phyloP scores from a whole-genome alignment of 164 flowering plant genomes.

The Dillenia turbinata region DNA sequence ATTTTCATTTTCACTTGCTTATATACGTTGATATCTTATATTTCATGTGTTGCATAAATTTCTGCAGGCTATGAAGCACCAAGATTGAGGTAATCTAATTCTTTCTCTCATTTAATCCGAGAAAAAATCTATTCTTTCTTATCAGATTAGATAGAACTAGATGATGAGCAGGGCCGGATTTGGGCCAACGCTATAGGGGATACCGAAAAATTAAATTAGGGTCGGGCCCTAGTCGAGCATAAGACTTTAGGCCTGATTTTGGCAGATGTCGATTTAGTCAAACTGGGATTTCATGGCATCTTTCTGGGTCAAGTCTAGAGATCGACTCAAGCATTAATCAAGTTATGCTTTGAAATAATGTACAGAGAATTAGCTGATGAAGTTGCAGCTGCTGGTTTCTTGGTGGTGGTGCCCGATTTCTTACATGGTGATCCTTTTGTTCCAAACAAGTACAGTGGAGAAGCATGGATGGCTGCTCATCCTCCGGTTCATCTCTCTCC shows the following conservation, averaged over 20 bases:
- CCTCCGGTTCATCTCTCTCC: conserved; percentile 12
- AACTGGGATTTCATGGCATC: not conserved
- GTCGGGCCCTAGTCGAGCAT: no score
- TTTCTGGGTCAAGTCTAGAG: no score
- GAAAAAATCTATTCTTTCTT: not conserved
- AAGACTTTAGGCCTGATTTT: not conserved
- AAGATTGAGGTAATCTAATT: conserved; percentile 38
- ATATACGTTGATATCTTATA: not conserved
- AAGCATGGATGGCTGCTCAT: conserved; percentile 18
- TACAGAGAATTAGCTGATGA: conserved; percentile 24
- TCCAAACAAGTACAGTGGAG: conserved; percentile 4
- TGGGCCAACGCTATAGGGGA: no score
- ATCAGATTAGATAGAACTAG: not conserved
- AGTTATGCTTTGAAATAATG: not conserved
- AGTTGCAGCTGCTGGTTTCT: conserved; percentile 24
- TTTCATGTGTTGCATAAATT: not conserved
- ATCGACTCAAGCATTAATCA: not conserved
- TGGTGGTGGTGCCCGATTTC: conserved; percentile 34
- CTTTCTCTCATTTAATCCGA: not conserved
- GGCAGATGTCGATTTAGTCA: not conserved
- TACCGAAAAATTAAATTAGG: no score
- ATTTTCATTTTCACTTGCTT: not conserved
- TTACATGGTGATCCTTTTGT: conserved; percentile 23
- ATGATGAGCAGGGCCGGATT: not conserved
- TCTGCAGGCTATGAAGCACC: conserved; percentile 55